phyloP scores from a whole-genome alignment of 176 grass and related monocot species.

The Rhynchospora pubera region DNA sequence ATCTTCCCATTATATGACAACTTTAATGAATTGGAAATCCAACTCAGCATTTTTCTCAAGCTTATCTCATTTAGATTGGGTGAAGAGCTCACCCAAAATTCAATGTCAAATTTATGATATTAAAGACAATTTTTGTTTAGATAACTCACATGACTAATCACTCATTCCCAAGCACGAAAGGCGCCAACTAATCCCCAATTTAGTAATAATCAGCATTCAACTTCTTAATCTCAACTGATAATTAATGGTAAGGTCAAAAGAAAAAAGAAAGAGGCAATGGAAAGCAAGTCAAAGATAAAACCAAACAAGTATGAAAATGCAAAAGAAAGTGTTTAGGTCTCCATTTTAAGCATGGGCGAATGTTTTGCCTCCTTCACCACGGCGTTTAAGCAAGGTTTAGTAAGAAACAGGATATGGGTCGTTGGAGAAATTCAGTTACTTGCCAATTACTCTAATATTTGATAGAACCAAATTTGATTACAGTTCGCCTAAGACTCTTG shows the following conservation, averaged over 20 bases:
- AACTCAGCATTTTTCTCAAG: neutral
- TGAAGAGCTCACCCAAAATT: neutral
- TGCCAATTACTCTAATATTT: neutral
- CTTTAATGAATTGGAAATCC: no score
- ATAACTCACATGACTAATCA: neutral
- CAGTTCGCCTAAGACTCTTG: no score
- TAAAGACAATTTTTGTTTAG: neutral
- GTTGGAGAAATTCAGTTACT: constrained; percentile 1
- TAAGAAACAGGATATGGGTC: neutral
- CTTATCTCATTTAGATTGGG: neutral
- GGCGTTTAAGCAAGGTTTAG: neutral
- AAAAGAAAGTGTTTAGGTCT: neutral
- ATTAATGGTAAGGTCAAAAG: neutral
- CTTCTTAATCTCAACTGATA: neutral
- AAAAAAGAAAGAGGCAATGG: neutral
- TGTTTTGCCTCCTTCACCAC: neutral
- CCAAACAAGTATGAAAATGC: neutral
- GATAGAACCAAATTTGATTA: neutral
- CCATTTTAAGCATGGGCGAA: neutral
- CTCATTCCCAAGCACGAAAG: neutral
- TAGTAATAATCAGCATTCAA: neutral
- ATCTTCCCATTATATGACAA: no score
- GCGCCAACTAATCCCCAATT: neutral
- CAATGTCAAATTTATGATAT: neutral
- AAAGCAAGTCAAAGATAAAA: neutral